Evolutionary conservation across 2,329 filamentous ascomycete species (phyloP).

Genomic region (Cladosporium sp.): DNA sequence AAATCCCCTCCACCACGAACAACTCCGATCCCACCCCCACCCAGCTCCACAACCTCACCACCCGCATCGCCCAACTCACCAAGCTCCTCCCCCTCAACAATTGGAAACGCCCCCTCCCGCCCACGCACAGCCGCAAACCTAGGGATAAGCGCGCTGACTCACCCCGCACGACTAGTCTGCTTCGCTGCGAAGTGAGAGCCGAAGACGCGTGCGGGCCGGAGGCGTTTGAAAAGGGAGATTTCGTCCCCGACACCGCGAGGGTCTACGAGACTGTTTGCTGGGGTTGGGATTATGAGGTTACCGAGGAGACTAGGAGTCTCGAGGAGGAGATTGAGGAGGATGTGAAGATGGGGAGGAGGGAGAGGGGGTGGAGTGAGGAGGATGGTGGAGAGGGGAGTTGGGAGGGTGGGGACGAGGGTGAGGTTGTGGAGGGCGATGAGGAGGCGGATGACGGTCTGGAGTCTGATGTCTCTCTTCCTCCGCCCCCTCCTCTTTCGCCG

Average conservation of each 20-base stretch:
- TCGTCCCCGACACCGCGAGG: too few relatives aligned
- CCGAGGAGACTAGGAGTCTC: constrained; percentile 5
- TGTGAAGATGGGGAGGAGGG: background rate
- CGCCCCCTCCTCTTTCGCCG: too few relatives aligned
- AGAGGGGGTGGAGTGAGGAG: background rate
- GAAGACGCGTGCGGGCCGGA: background rate
- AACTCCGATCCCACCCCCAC: background rate
- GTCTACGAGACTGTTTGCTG: background rate
- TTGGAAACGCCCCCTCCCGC: background rate
- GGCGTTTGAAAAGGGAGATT: background rate
- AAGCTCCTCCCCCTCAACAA: background rate
- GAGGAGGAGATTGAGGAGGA: constrained; percentile 6
- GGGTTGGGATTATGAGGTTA: background rate
- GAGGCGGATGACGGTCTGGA: too few relatives aligned
- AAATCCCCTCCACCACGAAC: background rate
- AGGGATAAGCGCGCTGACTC: background rate
- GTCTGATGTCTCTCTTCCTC: too few relatives aligned
- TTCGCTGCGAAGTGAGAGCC: background rate
- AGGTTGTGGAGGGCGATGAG: too few relatives aligned
- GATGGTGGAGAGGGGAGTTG: background rate
- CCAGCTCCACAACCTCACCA: background rate
- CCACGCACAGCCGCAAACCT: constrained; percentile 4
- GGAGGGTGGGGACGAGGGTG: too few relatives aligned
- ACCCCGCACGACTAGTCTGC: background rate
- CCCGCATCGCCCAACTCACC: background rate